phyloP scores from a whole-genome alignment of 345 rosid species.

The Brassica juncea region DNA sequence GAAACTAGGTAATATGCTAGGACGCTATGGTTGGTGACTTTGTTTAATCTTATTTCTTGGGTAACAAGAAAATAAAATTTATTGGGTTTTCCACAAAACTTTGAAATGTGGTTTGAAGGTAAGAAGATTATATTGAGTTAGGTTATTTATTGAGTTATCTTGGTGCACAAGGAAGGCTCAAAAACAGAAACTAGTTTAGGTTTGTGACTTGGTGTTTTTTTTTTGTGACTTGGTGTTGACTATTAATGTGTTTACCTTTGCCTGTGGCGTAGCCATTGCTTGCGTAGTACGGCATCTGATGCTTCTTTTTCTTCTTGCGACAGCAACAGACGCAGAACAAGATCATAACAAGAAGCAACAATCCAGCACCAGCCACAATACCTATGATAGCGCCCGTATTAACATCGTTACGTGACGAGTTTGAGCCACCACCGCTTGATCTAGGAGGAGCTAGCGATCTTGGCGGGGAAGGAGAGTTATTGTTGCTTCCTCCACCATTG shows the following conservation, averaged over 20 bases:
- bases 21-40: background rate
- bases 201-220: conserved; percentile 3
- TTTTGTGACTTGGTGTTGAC: conserved; percentile 5
- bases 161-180: conserved; percentile 9
- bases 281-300: conserved; percentile 40
- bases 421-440: conserved; percentile 36
- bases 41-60: background rate
- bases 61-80: background rate
- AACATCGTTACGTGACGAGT: conserved; percentile 9
- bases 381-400: conserved; percentile 40
- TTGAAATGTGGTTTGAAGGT: background rate
- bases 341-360: conserved; percentile 48
- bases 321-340: conserved; percentile 44
- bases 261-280: conserved; percentile 24
- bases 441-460: conserved; percentile 37
- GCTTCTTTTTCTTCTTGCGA: conserved; percentile 51
- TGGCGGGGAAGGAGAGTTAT: conserved; percentile 25
- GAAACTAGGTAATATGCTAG: background rate
- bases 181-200: background rate
- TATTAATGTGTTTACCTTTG: conserved; percentile 7
- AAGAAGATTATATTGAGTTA: background rate
- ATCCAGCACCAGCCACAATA: conserved; percentile 44
- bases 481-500: conserved; percentile 31
- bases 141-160: background rate
- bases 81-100: background rate